A percentile compares a stretch with the other conserved stretches of the same genome.
phyloP scores from a whole-genome alignment of 1,284 basidiomycete species.

The Mycena citricolor region DNA sequence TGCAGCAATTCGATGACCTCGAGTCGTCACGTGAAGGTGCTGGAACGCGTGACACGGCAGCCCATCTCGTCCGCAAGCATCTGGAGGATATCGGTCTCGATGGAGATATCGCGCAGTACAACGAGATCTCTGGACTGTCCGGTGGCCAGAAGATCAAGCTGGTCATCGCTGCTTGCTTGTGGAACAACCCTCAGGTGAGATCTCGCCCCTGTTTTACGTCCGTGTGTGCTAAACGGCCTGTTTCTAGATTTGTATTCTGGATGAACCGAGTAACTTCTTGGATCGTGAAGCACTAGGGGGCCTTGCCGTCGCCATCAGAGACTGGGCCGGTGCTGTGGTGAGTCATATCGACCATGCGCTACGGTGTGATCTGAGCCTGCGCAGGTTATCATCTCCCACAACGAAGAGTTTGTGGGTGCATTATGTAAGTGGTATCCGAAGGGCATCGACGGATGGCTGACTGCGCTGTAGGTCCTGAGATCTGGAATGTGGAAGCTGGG shows the following conservation, averaged over 20 bases:
- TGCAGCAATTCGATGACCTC: conserved; percentile 96
- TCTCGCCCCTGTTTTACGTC: neutral
- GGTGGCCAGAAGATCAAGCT: conserved; percentile 46
- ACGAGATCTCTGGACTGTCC: conserved; percentile 89
- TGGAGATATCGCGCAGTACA: conserved; percentile 96
- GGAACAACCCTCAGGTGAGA: conserved; percentile 88
- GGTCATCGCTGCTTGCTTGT: conserved; percentile 40
- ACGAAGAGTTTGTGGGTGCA: conserved; percentile 87
- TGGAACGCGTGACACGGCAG: conserved; percentile 81
- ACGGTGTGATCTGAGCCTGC: conserved; percentile 22
- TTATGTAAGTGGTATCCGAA: conserved; percentile 67
- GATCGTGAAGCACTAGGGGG: conserved; percentile 90
- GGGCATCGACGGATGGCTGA: no score
- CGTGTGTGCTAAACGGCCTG: conserved; percentile 10
- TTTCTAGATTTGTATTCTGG: conserved; percentile 69
- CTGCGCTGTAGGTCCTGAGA: conserved; percentile 64
- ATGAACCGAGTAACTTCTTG: conserved; percentile 98
- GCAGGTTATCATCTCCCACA: conserved; percentile 95
- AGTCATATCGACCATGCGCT: no score
- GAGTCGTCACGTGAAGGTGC: conserved; percentile 94
- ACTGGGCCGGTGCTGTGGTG: conserved; percentile 95
- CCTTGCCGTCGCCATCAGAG: conserved; percentile 92
- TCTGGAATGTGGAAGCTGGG: conserved; percentile 81
- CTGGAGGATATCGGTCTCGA: conserved; percentile 95
- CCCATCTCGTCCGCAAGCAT: conserved; percentile 82